Evolutionary conservation across 2,329 filamentous ascomycete genomes (phyloP), one percentile per base, ranked within the genome.

Genomic region (Claviceps citrina): DNA sequence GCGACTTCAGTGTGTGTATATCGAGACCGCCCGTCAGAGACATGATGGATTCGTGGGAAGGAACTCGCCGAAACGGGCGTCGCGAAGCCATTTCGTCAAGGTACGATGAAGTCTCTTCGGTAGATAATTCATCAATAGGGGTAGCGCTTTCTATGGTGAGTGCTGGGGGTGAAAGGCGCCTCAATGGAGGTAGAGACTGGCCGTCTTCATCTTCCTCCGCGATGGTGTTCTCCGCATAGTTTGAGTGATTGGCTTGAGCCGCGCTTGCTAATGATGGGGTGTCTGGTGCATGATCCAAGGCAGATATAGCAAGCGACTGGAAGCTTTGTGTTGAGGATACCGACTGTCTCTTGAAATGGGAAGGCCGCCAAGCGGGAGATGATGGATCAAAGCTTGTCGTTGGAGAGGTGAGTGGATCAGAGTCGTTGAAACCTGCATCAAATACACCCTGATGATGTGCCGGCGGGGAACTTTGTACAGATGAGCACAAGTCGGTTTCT

Each of bases 21-120:
- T 95, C 89, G 56, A 94, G 79, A 2, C 86, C 86, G 4, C 85
- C 86, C 0, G 79, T 76, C 2, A 94, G 71, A 0, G 87, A 95
- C 49, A 95, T 73, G 45, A 95, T 78, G 15, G 84, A 93, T 55
- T 95, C 87, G 50, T 93, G 85, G 1, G 87, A 94, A 2, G 76
- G 55, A 3, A 76, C 70, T 25, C 81, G 78, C 31, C 75, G 81
- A 4, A 87, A 59, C 2, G 60, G 58, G 39, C 61, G 64, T 41
- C 56, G 58, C 48, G 63, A 60, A 49, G 52, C 57, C 46, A 46
- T 56, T 39, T 59, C 60, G 34, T 56, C 58, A 46, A 52, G 52
- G 38, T 49, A 59, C 31, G 55, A 51, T 3, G 54, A 55, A 8
- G 53, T 51, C 16, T 54, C 8, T 10, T 12, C 15, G 19, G 28